Base-by-base conservation (phyloP, 2,329 filamentous ascomycete species). In the Teratosphaeria epicoccoides region DNA sequence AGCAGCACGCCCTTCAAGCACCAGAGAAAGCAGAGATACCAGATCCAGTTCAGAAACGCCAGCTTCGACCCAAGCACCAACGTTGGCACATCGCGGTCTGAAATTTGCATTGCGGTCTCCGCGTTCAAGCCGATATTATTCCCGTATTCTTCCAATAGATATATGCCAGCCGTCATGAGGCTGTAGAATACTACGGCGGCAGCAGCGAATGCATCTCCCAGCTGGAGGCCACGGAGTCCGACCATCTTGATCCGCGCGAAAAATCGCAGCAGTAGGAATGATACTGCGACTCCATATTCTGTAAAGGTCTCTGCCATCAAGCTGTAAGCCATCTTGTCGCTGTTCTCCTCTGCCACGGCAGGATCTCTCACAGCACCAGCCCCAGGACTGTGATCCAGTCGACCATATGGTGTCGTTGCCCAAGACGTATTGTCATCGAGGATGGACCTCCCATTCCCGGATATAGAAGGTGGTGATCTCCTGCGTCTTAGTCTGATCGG, bases 1-100 rank as follows among this genome's bases (percentile, higher is more conserved):
- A 68, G 54, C 5, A 68, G 52, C n/a, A 68, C 61, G 2, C 58
- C 62, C 46, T 68, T 68, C 23, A 67, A 48, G 24, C 53, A 61
- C 65, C 65, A 68, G 5, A 67, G 61, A 50, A 65, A 59, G 40
- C 55, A 61, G 24, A 68, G 62, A 49, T 68, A 68, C 60, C 62
- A 67, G 47, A 66, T 63, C 66, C 66, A 68, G 47, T 63, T 64
- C 49, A 59, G 60, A 33, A 66, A 64, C 17, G 64, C 63, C 28
- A 65, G 43, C 44, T 66, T 68, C 2, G 63, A 65, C 10, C 66
- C 66, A 4, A 63, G 40, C 1, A 56, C 51, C 44, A 66, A 55
- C 11, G 51, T 43, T 6, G 57, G 49, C 0, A 67, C 43, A 24
- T 62, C 51, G 40, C 49, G 56, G 5, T 62, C 61, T 2, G 63